Base-by-base conservation (phyloP, 108 stramenopile species). In the Nitzschia sp. region DNA sequence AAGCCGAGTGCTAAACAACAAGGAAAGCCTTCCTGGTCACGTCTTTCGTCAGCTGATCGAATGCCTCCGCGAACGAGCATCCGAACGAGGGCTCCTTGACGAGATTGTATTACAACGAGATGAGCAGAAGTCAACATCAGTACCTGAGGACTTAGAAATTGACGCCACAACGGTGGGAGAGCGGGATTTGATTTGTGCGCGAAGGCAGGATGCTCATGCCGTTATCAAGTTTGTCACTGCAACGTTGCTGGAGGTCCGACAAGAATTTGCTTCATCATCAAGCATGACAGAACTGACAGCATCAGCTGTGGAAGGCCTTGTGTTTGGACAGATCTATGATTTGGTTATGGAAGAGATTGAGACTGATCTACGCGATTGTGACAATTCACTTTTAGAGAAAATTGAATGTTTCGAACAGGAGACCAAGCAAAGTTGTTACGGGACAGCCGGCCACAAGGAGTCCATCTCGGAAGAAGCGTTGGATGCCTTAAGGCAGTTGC, bases 161-260 rank as follows among this genome's bases (percentile, higher is more conserved):
- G 44, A 63, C 14, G 29, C 39, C 10, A 37, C 40, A 14, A 40
- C 21, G 20, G 41, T 15, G 8, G 52, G 53, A 24, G 52, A 54
- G 9, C 19, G 25, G 3, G 29, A 63, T 17, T 39, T 41, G 25
- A 52, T 69, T 10, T 55, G 78, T 38, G 59, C 63, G 10, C 66
- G 88, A 41, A 86, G 89, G 15, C 86, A 78, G 54, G 86, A 93
- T 67, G 83, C 88, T 5, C 92, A 93, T 75, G 90, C 81, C 10
- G 75, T 91, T 41, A 93, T 93, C 19, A 91, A 91, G 69, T 85
- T 90, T 68, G 81, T 93, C 10, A 93, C 92, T n/a, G 86, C 86
- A 34, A 85, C 89, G 5, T 75, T 93, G 8, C 70, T 93, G 17
- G 86, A 90, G 58, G 86, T 86, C 21, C 78, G 89, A 7, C 83